Base-by-base conservation (phyloP, 345 rosid species). In the Noccaea bulbosa region DNA sequence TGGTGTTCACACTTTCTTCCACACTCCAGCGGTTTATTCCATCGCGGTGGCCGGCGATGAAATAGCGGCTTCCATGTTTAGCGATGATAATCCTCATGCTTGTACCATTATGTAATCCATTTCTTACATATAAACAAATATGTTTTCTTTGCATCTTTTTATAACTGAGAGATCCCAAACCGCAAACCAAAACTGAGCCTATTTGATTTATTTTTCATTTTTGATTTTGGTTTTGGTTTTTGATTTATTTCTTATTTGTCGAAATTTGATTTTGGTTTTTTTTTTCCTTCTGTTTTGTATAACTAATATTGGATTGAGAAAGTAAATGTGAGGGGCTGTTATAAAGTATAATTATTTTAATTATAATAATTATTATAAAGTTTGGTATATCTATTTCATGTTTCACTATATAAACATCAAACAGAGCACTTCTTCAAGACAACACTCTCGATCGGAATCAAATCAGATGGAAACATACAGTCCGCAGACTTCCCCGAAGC, bases 21-120 rank as follows among this genome's bases (percentile, higher is more conserved):
- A 87, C 12, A 90, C 96, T 15, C 96, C 96, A 1, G 80, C 93
- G 2, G 80, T 84, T 41, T 87, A 90, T 76, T 89, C 95, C 0
- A 86, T 92, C 9, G 97, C 95, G 0, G 88, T 92, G 14, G 93
- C 92, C 3, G 88, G 88, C 8, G 98, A 90, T 15, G 96, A 90
- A 84, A 82, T 90, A 5, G 82, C 87, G 0, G 98, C 96, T 22
- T 90, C 97, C 0, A 78, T 92, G 48, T 92, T 92, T 78, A 92
- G 98, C 11, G 96, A 90, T 62, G 97, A 92, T 56, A 90, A 92
- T 67, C 95, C 95, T 0, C 93, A 92, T 70, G 97, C 98, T 68
- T 90, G 93, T 82, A 14, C 83, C 41, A 81, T 90, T 38, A 89
- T 89, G 98, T 86, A 87, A 57, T 69, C 22, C 14, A 5, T 9